Base-by-base conservation (phyloP, 1,139 yeast genomes). In the Zygoascus hellenicus region DNA sequence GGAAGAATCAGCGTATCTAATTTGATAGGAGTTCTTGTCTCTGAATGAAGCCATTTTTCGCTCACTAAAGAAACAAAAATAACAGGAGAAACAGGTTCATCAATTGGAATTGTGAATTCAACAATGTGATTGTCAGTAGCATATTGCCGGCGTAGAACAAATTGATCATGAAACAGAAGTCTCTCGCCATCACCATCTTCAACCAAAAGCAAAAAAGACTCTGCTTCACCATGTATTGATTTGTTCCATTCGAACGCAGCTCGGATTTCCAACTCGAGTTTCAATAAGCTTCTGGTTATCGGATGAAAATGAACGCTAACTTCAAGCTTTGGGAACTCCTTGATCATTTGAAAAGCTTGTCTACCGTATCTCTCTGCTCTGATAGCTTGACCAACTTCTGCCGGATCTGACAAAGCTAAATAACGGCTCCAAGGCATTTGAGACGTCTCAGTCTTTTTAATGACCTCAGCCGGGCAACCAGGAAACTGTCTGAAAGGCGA, bases 401-500 rank as follows among this genome's bases (percentile, higher is more conserved):
- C 79, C 1, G 92, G 78, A 42, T 78, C 77, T 5, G 69, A 64
- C 38, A 87, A 68, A 45, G 80, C 74, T 54, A 92, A 76, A 59
- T 89, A 90, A 39, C 83, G 79, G 13, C 74, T 65, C 89, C 96
- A 92, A 0, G 96, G 96, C 50, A 88, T 69, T 54, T 82, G 82
- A 0, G 96, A 83, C 22, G 81, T 76, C 62, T 94, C 98, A 0
- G 89, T 79, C 38, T 83, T 81, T 51, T 75, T 74, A 5, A 92
- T 75, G 3, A 90, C 75, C 43, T 83, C 94, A 0, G 56, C 54
- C 0, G 96, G 94, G 30, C 82, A 86, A 14, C 66, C 61, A 0
- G 76, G 72, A 61, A 87, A 89, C 60, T 92, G 98, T 52, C 97
- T 71, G 50, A 94, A 76, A 0, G 98, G 97, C 0, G 96, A 78